These are phyloP conservation scores for Agrostemma githago DNA, from an alignment of 148 eudicot species.

Conservation along the genomic window DNA sequence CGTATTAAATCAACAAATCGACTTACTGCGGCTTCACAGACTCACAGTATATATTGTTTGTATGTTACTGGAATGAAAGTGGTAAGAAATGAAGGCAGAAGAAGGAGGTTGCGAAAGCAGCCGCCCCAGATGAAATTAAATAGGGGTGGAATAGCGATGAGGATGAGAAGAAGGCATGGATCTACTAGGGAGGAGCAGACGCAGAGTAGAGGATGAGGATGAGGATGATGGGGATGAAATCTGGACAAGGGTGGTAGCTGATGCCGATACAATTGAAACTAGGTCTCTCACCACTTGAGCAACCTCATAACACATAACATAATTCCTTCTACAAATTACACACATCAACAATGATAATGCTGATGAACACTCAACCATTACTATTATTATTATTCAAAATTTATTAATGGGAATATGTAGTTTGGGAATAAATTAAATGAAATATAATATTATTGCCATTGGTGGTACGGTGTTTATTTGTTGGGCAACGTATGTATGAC, in stretches of 20 bases:
- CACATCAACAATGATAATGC: constrained; percentile 23
- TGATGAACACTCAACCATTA: background rate
- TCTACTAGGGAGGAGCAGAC: constrained; percentile 2
- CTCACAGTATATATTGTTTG: too few relatives aligned
- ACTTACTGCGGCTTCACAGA: too few relatives aligned
- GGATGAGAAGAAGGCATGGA: constrained; percentile 3
- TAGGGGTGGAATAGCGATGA: too few relatives aligned
- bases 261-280: constrained; percentile 10
- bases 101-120: too few relatives aligned
- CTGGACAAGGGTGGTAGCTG: constrained; percentile 7
- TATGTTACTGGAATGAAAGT: too few relatives aligned
- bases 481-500: background rate
- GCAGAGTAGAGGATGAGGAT: background rate
- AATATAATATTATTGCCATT: too few relatives aligned
- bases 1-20: too few relatives aligned
- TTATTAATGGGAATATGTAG: background rate
- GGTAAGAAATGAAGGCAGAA: too few relatives aligned
- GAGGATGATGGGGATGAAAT: constrained; percentile 7
- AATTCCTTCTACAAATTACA: constrained; percentile 27
- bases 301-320: constrained; percentile 18
- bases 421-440: background rate
- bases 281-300: constrained; percentile 16
- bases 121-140: too few relatives aligned
- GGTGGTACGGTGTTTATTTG: background rate
- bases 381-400: background rate